Evolutionary conservation across 495 filamentous ascomycete genomes (phyloP).

Genomic region (Apiosordaria backusii): DNA sequence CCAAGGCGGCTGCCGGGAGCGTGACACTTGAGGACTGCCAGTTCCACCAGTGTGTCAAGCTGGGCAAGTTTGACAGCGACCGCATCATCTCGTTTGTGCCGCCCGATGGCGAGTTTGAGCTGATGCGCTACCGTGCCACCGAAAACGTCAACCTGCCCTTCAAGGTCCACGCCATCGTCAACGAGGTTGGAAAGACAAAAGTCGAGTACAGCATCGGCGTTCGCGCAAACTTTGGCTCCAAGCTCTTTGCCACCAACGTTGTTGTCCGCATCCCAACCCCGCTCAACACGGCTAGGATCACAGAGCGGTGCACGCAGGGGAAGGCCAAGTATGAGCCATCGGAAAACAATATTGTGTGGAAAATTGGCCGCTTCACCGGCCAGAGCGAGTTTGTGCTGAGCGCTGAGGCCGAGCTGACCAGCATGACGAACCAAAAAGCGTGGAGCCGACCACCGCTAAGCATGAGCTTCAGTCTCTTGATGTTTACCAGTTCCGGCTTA

Average conservation of each 20-base stretch:
- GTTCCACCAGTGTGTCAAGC: constrained; percentile 98
- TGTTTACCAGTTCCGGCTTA: constrained; percentile 95
- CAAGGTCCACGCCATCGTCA: constrained; percentile 97
- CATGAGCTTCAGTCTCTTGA: constrained; percentile 86
- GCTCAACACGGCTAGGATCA: constrained; percentile 91
- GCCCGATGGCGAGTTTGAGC: constrained; percentile 96
- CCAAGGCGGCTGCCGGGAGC: constrained; percentile 89
- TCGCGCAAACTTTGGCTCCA: constrained; percentile 91
- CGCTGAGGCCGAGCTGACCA: constrained; percentile 87
- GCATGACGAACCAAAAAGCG: constrained; percentile 97
- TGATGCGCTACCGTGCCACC: constrained; percentile 99
- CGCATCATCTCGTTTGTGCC: constrained; percentile 97
- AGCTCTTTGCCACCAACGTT: constrained; percentile 98
- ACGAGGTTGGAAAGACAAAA: constrained; percentile 94
- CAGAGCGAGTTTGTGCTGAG: constrained; percentile 92
- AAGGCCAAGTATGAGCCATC: constrained; percentile 98
- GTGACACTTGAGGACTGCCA: constrained; percentile 98
- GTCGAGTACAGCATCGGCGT: constrained; percentile 98
- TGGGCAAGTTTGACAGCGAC: constrained; percentile 95
- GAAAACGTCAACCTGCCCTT: constrained; percentile 99
- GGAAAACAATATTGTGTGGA: constrained; percentile 98
- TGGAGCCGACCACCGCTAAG: constrained; percentile 94
- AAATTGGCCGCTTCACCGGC: constrained; percentile 94
- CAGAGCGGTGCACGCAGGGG: constrained; percentile 89
- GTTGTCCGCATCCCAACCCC: constrained; percentile 92